Conservation (phyloP, 306 rosid genomes). For the Acacia confusa region DNA sequence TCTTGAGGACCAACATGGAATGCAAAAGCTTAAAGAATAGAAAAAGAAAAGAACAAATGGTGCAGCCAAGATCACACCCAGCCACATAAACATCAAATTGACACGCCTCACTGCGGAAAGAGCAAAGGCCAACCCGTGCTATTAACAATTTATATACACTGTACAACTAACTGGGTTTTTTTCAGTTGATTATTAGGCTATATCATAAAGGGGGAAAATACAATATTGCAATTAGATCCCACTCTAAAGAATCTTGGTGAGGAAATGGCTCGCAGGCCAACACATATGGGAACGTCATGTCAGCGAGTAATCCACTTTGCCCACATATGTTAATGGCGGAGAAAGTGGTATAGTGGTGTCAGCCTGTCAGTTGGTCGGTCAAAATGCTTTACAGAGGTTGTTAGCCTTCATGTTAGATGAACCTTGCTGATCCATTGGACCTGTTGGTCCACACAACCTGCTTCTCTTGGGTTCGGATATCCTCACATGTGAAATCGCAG, state of each 20-base stretch:
- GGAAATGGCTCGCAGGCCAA: constrained; percentile 46
- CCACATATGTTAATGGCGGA: constrained; percentile 37
- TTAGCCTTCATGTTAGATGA: constrained; percentile 96
- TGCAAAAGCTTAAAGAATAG: background rate
- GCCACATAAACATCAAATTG: background rate
- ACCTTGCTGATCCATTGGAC: constrained; percentile 90
- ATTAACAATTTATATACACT: constrained; percentile 62
- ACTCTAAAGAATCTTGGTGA: constrained; percentile 33
- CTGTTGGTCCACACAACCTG: constrained; percentile 76
- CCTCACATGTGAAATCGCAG: constrained; percentile 89
- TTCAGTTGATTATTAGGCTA: constrained; percentile 57
- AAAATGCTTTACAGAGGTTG: constrained; percentile 98
- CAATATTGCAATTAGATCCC: constrained; percentile 41
- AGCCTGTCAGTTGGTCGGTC: constrained; percentile 67
- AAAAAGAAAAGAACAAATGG: background rate
- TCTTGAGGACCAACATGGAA: background rate
- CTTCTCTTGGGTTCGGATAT: constrained; percentile 95
- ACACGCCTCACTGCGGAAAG: background rate
- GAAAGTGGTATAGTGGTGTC: constrained; percentile 42
- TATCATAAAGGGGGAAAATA: constrained; percentile 28
- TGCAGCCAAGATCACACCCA: background rate
- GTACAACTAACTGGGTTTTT: constrained; percentile 57
- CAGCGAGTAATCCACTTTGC: constrained; percentile 47
- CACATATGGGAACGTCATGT: constrained; percentile 28
- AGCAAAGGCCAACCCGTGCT: background rate